phyloP scores from a whole-genome alignment of 768 basidiomycete genomes.

The Pleurotus eryngii region DNA sequence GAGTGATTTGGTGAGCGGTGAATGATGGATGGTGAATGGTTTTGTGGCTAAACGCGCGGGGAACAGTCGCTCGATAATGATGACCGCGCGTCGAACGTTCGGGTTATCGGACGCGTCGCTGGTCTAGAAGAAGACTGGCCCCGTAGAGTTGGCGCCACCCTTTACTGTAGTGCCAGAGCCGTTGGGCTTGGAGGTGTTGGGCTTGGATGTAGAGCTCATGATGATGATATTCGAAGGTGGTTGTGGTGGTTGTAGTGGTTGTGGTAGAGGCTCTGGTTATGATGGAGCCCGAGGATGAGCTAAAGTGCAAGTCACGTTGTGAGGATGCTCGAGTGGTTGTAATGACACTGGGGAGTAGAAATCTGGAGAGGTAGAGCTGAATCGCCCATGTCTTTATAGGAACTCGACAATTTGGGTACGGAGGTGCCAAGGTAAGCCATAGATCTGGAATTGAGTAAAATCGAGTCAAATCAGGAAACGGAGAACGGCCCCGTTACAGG shows the following conservation, averaged over 20 bases:
- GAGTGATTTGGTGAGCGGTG: background rate
- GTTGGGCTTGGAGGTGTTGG: slow-evolving; percentile 31
- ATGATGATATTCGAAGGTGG: no score
- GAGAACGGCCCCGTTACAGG: slow-evolving; percentile 23
- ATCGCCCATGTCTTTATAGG: slow-evolving; percentile 4
- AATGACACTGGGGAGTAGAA: slow-evolving; percentile 1
- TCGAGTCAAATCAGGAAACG: slow-evolving; percentile 38
- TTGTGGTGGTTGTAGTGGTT: slow-evolving; percentile 13
- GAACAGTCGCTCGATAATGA: background rate
- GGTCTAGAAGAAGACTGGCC: slow-evolving; percentile 59
- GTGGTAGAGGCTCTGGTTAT: background rate
- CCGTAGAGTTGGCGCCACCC: slow-evolving; percentile 46
- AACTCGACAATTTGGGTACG: slow-evolving; percentile 9
- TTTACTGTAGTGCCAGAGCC: slow-evolving; percentile 40
- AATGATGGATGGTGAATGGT: slow-evolving; percentile 9
- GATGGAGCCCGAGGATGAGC: background rate
- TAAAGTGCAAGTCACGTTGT: slow-evolving; percentile 3
- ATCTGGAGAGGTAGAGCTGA: background rate
- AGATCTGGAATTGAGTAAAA: slow-evolving; percentile 25
- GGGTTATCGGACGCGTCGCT: slow-evolving; percentile 12
- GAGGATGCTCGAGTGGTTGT: background rate
- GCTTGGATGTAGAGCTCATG: slow-evolving; percentile 34
- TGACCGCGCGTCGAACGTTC: slow-evolving; percentile 10
- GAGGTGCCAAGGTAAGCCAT: slow-evolving; percentile 8
- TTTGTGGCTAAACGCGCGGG: background rate